Percentiles rank a stretch among this genome's conserved stretches.
Evolutionary conservation across 1,284 basidiomycete species (phyloP).

Genomic region (Fistulinella staudtii): DNA sequence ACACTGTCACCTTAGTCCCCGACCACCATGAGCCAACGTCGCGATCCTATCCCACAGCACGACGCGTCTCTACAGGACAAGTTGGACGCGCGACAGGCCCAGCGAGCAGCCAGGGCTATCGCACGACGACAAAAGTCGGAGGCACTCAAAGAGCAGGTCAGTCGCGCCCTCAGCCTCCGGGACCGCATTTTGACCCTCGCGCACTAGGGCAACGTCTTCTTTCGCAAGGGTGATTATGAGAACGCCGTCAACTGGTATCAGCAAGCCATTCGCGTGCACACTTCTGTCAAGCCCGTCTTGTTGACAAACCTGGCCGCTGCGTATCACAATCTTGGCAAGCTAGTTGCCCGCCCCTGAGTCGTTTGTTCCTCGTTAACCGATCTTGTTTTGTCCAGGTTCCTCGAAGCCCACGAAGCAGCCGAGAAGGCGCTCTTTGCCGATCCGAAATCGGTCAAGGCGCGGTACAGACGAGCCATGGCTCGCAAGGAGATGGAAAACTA

Average conservation of each 20-base stretch:
- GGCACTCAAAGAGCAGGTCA: slow-evolving; percentile 8
- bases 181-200: background rate
- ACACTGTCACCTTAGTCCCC: too few relatives aligned
- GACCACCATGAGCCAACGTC: too few relatives aligned
- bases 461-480: slow-evolving; percentile 1
- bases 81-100: background rate
- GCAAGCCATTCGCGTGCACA: slow-evolving; percentile 8
- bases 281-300: slow-evolving; percentile 4
- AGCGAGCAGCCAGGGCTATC: slow-evolving; percentile 6
- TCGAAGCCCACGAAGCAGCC: slow-evolving; percentile 8
- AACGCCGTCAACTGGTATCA: slow-evolving; percentile 5
- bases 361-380: background rate
- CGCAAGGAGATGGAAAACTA: background rate
- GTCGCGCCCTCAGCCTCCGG: background rate
- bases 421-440: slow-evolving; percentile 10
- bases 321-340: slow-evolving; percentile 11
- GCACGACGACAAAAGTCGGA: slow-evolving; percentile 10
- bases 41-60: too few relatives aligned
- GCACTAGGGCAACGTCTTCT: slow-evolving; percentile 9
- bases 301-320: slow-evolving; percentile 9
- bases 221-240: slow-evolving; percentile 4
- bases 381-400: background rate
- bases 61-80: background rate
- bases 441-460: slow-evolving; percentile 15
- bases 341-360: background rate